Conservation (phyloP, 176 grass and related monocot genomes). For the Alloteropsis semialata region DNA sequence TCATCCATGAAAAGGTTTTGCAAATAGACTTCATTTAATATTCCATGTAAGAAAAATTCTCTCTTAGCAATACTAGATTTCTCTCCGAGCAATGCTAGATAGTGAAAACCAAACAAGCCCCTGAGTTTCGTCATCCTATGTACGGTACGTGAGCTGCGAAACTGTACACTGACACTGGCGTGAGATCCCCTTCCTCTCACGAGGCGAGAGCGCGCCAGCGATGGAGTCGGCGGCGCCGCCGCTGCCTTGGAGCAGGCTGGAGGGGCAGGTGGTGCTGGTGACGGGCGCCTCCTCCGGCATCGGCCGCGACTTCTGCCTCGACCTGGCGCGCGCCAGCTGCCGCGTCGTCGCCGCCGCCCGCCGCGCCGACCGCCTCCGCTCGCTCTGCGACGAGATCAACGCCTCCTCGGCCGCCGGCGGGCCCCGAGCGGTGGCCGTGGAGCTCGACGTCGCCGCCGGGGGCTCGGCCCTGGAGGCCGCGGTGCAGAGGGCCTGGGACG, state of each 20-base stretch:
- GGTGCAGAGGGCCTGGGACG: slow-evolving; percentile 22
- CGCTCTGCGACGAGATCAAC: slow-evolving; percentile 91
- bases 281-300: slow-evolving; percentile 90
- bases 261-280: slow-evolving; percentile 79
- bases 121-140: too few relatives aligned
- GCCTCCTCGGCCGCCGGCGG: neutral
- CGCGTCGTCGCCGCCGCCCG: slow-evolving; percentile 66
- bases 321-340: slow-evolving; percentile 65
- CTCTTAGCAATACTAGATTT: too few relatives aligned
- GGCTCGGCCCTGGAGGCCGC: slow-evolving; percentile 40
- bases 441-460: slow-evolving; percentile 65
- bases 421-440: slow-evolving; percentile 35
- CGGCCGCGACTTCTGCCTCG: slow-evolving; percentile 78
- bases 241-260: slow-evolving; percentile 49
- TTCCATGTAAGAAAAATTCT: too few relatives aligned
- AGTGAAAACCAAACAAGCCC: too few relatives aligned
- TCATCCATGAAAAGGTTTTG: too few relatives aligned
- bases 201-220: neutral
- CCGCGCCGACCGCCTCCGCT: slow-evolving; percentile 56
- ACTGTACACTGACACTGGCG: too few relatives aligned
- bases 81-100: too few relatives aligned
- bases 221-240: slow-evolving; percentile 8
- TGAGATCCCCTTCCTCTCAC: neutral
- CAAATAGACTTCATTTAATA: too few relatives aligned
- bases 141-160: too few relatives aligned